A percentile compares a stretch with the other conserved stretches of the same genome.
Conservation (phyloP, 73 alveolate species). For the Paramecium pentaurelia region DNA sequence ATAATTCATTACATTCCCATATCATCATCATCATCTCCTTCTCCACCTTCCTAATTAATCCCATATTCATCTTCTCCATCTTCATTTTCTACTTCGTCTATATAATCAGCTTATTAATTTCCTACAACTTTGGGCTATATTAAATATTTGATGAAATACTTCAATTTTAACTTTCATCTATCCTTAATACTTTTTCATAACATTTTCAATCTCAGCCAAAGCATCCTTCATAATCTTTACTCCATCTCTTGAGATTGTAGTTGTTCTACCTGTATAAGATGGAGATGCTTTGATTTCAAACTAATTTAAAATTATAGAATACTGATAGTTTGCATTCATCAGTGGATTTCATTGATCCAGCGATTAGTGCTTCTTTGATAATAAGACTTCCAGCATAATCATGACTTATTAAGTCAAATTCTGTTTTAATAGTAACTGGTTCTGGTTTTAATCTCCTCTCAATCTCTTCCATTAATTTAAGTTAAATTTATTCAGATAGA, state of each 20-base stretch:
- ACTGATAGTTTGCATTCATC: conserved; percentile 27
- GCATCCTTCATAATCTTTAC: conserved; percentile 77
- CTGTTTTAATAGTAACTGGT: conserved; percentile 86
- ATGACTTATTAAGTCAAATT: conserved; percentile 82
- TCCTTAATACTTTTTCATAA: conserved; percentile 78
- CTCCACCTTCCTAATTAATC: conserved; percentile 63
- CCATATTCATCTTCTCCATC: conserved; percentile 56
- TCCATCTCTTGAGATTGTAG: conserved; percentile 85
- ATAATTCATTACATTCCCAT: conserved; percentile 55
- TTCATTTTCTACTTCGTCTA: conserved; percentile 62
- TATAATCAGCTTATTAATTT: conserved; percentile 60
- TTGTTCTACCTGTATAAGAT: conserved; percentile 75
- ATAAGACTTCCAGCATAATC: conserved; percentile 90
- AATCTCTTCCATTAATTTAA: conserved; percentile 75
- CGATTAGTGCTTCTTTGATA: conserved; percentile 77
- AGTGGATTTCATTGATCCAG: conserved; percentile 65
- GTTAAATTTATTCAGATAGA: conserved; percentile 66
- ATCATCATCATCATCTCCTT: conserved; percentile 77
- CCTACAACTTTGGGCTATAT: conserved; percentile 77
- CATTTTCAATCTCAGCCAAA: conserved; percentile 75
- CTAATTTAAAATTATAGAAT: conserved; percentile 22
- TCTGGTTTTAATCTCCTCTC: conserved; percentile 81
- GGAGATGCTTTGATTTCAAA: conserved; percentile 90
- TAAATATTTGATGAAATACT: conserved; percentile 56
- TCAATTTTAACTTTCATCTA: conserved; percentile 64